A percentile compares a stretch with the other conserved stretches of the same genome.
Conservation (phyloP, 2,329 filamentous ascomycete species). For the Metarhizium rileyi region DNA sequence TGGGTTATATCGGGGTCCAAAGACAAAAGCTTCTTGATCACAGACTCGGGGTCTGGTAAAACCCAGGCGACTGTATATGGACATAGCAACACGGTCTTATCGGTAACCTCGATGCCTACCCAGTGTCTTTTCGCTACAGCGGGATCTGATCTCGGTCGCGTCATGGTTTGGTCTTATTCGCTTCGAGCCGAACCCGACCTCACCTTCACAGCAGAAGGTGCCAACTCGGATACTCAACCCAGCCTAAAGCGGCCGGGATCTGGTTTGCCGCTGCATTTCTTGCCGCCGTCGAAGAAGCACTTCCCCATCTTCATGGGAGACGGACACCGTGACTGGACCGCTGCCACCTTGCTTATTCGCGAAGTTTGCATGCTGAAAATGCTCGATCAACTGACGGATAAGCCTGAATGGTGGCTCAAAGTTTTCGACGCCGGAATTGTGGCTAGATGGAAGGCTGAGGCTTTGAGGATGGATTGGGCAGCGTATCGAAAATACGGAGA, state of each 20-base stretch:
- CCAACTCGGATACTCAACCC: background rate
- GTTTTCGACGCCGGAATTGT: constrained; percentile 16
- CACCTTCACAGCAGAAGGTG: background rate
- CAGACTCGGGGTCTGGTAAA: background rate
- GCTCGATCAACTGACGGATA: constrained; percentile 23
- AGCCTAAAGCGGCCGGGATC: constrained; percentile 13
- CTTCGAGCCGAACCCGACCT: background rate
- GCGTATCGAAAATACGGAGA: constrained; percentile 12
- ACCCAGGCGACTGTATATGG: background rate
- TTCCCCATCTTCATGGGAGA: constrained; percentile 15
- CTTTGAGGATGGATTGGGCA: constrained; percentile 20
- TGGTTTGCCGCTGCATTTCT: constrained; percentile 15
- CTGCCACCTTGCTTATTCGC: constrained; percentile 19
- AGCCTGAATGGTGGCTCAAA: constrained; percentile 25
- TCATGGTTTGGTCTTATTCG: background rate
- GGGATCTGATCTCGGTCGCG: background rate
- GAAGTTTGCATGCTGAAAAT: constrained; percentile 24
- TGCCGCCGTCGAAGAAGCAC: background rate
- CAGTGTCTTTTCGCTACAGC: background rate
- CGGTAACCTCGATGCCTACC: background rate
- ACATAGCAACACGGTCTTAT: background rate
- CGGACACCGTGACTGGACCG: constrained; percentile 13
- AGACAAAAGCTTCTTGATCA: background rate
- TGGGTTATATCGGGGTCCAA: background rate
- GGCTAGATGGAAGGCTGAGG: constrained; percentile 20